phyloP scores from a whole-genome alignment of 2,329 filamentous ascomycete genomes.

The Chalara sp. region DNA sequence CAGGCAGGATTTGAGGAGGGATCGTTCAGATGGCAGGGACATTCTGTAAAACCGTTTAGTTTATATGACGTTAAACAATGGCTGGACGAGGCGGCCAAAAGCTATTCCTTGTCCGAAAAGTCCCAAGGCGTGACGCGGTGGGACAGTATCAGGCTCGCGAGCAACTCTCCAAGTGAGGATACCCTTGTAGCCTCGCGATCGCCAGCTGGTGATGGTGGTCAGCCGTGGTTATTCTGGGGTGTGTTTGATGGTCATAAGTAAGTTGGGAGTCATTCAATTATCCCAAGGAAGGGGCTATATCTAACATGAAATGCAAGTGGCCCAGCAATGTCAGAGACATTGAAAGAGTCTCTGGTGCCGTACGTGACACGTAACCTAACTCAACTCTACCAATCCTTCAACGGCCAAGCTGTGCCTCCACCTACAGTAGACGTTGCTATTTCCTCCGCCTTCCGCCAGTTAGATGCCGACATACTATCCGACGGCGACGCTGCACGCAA shows the following conservation, averaged over 20 bases:
- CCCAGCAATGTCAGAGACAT: neutral
- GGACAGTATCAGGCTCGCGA: neutral
- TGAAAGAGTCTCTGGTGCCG: neutral
- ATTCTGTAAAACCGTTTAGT: neutral
- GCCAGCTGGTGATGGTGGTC: neutral
- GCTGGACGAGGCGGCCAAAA: neutral
- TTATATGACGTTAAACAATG: neutral
- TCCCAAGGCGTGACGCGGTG: neutral
- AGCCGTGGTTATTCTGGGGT: neutral
- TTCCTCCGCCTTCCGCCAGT: neutral
- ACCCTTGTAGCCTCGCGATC: neutral
- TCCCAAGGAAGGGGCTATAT: neutral
- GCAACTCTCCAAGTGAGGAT: neutral
- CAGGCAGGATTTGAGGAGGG: neutral
- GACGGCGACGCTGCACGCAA: neutral
- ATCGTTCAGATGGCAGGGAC: neutral
- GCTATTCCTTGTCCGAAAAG: neutral
- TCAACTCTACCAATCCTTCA: neutral
- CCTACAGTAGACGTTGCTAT: neutral
- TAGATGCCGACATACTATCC: neutral
- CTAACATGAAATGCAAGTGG: neutral
- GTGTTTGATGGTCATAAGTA: conserved; percentile 1
- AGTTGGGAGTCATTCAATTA: neutral
- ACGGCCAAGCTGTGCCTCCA: neutral
- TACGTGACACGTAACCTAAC: neutral